These are phyloP conservation scores for Apiospora kogelbergensis DNA, from an alignment of 2,329 filamentous ascomycete genomes.

Conservation along the genomic window DNA sequence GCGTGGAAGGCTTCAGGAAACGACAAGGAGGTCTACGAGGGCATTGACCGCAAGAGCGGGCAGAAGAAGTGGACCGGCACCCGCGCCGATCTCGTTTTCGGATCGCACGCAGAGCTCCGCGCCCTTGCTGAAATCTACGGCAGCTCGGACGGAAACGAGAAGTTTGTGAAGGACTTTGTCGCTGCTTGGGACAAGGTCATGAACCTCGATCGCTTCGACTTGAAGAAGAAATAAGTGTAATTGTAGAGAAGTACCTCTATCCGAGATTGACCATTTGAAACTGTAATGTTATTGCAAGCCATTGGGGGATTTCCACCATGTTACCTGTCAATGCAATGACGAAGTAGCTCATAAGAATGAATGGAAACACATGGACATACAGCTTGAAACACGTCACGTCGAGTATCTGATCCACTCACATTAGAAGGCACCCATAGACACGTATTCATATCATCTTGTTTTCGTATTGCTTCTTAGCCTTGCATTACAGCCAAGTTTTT, in stretches of 20 bases:
- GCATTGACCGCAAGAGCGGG: slow-evolving; percentile 64
- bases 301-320: neutral
- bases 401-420: neutral
- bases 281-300: neutral
- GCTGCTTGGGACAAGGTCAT: slow-evolving; percentile 73
- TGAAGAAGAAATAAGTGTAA: slow-evolving; percentile 25
- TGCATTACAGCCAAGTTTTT: neutral
- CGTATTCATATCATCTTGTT: neutral
- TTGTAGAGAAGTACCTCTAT: no score
- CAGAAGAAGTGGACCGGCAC: slow-evolving; percentile 68
- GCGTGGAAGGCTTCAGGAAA: slow-evolving; percentile 58
- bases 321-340: no score
- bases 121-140: slow-evolving; percentile 71
- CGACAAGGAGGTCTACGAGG: slow-evolving; percentile 60
- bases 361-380: neutral
- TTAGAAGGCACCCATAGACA: no score
- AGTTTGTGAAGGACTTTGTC: slow-evolving; percentile 74
- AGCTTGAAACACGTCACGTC: no score
- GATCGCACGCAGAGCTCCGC: slow-evolving; percentile 70
- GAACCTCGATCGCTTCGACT: slow-evolving; percentile 70
- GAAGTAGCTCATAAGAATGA: neutral
- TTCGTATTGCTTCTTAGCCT: neutral
- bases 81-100: slow-evolving; percentile 69
- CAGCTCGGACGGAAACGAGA: slow-evolving; percentile 55
- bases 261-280: neutral